A percentile compares a stretch with the other conserved stretches of the same genome.
Evolutionary conservation across 73 alveolate genomes (phyloP).

Genomic region (Chromera velia): DNA sequence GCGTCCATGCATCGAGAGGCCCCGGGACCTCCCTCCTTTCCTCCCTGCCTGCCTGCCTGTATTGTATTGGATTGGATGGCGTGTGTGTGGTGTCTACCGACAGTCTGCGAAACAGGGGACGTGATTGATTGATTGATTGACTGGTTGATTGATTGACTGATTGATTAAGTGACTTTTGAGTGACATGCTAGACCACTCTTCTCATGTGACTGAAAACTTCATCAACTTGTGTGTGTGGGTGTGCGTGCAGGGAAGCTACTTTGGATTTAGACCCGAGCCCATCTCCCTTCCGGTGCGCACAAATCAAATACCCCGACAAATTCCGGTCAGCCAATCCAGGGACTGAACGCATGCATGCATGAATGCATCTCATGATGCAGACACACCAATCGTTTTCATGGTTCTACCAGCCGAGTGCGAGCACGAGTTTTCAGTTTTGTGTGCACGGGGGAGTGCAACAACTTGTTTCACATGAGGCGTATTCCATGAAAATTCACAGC

Average conservation of each 20-base stretch:
- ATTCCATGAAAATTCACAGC: no score
- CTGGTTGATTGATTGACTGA: not conserved
- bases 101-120: no score
- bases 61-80: no score
- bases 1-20: no score
- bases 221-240: not conserved
- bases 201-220: not conserved
- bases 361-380: not conserved
- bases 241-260: not conserved
- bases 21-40: no score
- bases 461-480: not conserved
- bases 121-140: not conserved
- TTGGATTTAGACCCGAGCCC: not conserved
- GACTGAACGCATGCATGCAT: not conserved
- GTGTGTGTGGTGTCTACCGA: no score
- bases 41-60: no score
- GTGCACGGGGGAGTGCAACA: not conserved
- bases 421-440: not conserved
- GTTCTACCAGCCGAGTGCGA: not conserved
- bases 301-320: not conserved
- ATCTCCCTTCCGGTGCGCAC: not conserved
- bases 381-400: not conserved
- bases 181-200: not conserved
- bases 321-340: not conserved
- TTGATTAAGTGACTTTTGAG: not conserved